Evolutionary conservation across 2,329 filamentous ascomycete species (phyloP), one percentile per base, ranked within the genome.

Genomic region (Pleurostoma richardsiae): DNA sequence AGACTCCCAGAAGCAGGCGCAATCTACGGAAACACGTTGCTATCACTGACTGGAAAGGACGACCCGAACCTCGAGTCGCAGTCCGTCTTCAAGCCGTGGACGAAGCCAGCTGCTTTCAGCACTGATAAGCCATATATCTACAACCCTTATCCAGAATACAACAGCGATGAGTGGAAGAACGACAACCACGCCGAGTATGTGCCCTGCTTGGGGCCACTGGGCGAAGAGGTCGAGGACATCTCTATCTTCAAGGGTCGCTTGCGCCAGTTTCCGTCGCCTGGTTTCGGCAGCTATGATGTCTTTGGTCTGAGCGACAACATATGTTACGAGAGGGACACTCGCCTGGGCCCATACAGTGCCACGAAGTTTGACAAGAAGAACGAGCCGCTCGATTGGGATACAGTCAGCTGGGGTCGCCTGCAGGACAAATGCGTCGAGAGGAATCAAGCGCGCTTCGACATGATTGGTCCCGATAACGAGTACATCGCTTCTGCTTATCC

Each of bases 81-180:
- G 46, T 60, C 56, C 33, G 59, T 58, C 30, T 54, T 68, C 36
- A 63, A 52, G 11, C 53, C 53, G 4, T 53, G 45, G 30, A 49
- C 48, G 8, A 53, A 53, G 10, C 30, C 45, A 2, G 50, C 51
- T 0, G 63, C 63, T 33, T 78, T 74, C 55, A 72, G 59, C 45
- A 59, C 65, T 10, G 67, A 75, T 40, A 65, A 71, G 43, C 76
- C 81, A 1, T 70, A 79, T 46, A 70, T 76, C 26, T 89, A 88
- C 64, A 75, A 83, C 48, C 87, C 87, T 0, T 90, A 90, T 52
- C 86, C 86, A 1, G 69, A 79, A 11, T 88, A 90, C 66, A 85
- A 87, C 57, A 77, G 74, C 43, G 66, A 70, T 4, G 64, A 70
- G 10, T 90, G 84, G 83, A 76, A 71, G 55, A 65, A 68, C 42